Evolutionary conservation across 176 grass and related monocot species (phyloP), one percentile per base, ranked within the genome.

Genomic region (Oryza rufipogon): DNA sequence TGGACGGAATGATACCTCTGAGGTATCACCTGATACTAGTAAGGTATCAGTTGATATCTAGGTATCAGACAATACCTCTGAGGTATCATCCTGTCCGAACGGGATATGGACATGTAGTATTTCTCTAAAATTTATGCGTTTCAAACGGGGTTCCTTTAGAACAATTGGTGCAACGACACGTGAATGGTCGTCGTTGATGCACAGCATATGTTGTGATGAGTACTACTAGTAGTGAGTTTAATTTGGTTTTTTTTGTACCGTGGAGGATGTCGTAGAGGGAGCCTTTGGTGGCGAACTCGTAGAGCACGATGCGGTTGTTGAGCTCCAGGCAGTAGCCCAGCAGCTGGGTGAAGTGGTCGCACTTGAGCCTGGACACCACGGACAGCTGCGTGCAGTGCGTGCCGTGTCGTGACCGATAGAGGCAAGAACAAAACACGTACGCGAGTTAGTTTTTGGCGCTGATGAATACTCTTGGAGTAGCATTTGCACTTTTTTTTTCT

Each of bases 201-300:
- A 32, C 30, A 32, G 0, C 30, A 32, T 32, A 32, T 32, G 30
- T 32, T 32, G 30, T 32, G 30, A 32, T 32, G 30, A 32, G 30
- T 32, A 32, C 30, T 32, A 32, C 28, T 30, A 30, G 28, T 30
- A 30, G 2, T 30, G 2, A 26, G 26, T 26, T 26, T 26, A 26
- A 26, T 26, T 26, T 26, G 26, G 26, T 33, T 20, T n/a, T 41
- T 1, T 44, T 71, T 16, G 17, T 91, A 92, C 94, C 96, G 46
- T 95, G 96, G 17, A 98, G 86, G 75, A 81, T 90, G 76, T 95
- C 96, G 73, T 98, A 92, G 75, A 98, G 91, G 64, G 96, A 95
- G 44, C 93, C 93, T 61, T 90, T 87, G 75, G 87, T 85, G 34
- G 96, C 93, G 86, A 93, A 93, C 77, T 98, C 85, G 84, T 98